Conservation (phyloP, 75 land plant genomes). For the Pseudotsuga menziesii region DNA sequence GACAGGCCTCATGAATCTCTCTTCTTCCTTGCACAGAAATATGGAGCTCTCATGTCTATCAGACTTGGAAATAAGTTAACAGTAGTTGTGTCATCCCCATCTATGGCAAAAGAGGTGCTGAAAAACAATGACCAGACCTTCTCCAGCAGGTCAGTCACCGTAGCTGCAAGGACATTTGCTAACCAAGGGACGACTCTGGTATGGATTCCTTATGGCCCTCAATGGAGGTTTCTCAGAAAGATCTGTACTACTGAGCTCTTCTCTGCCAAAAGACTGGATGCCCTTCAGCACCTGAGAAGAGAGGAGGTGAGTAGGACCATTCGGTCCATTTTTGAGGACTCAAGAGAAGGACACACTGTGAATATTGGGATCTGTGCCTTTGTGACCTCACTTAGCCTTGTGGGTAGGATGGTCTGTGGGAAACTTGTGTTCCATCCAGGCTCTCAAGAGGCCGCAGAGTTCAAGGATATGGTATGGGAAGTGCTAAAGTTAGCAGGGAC, state of each 20-base stretch:
- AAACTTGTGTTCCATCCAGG: background rate
- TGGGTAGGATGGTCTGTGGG: background rate
- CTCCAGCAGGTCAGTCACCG: background rate
- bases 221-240: slow-evolving; percentile 6
- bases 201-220: background rate
- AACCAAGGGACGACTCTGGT: background rate
- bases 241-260: slow-evolving; percentile 6
- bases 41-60: slow-evolving; percentile 14
- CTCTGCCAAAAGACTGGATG: slow-evolving; percentile 11
- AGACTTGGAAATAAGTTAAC: background rate
- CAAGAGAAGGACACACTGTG: background rate
- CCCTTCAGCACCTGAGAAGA: slow-evolving; percentile 1
- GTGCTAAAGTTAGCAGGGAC: background rate
- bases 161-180: background rate
- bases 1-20: slow-evolving; percentile 7
- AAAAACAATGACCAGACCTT: background rate
- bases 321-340: background rate
- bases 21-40: background rate
- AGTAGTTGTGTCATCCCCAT: slow-evolving; percentile 1
- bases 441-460: slow-evolving; percentile 4
- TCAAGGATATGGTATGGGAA: slow-evolving; percentile 1
- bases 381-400: background rate
- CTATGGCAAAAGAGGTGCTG: slow-evolving; percentile 6
- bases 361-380: background rate
- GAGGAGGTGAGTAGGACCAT: background rate